Conservation (phyloP, 1,139 yeast species). For the Debaryomyces sp. region DNA sequence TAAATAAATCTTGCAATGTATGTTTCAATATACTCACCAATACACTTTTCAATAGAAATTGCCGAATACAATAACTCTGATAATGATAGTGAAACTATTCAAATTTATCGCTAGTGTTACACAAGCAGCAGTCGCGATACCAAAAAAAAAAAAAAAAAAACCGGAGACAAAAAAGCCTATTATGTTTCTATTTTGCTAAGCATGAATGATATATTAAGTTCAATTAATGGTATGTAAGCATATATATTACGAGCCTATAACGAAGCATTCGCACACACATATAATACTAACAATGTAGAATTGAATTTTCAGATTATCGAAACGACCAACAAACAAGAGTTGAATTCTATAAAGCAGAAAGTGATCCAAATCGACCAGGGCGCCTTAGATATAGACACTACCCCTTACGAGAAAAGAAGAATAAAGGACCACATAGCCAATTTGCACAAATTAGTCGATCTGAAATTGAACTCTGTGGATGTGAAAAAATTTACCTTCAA, state of each 20-base stretch:
- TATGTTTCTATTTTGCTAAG: background rate
- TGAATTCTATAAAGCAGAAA: conserved; percentile 5
- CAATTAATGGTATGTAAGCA: background rate
- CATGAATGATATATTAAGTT: background rate
- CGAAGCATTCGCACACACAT: too few relatives aligned
- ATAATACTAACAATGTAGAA: background rate
- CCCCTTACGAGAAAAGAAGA: conserved; percentile 19
- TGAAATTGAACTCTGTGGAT: conserved; percentile 19
- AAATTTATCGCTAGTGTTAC: too few relatives aligned
- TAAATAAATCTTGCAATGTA: too few relatives aligned
- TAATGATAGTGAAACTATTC: background rate
- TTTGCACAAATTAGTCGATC: conserved; percentile 22
- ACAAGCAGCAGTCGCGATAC: background rate
- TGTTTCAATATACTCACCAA: background rate
- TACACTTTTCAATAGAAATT: too few relatives aligned
- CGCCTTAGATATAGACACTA: conserved; percentile 9
- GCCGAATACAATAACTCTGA: background rate
- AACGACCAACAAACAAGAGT: conserved; percentile 1
- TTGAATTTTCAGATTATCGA: conserved; percentile 2
- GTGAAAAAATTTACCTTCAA: conserved; percentile 24
- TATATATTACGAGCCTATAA: background rate
- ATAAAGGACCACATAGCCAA: conserved; percentile 17
- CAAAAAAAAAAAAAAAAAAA: too few relatives aligned
- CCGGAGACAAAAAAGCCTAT: background rate
- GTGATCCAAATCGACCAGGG: conserved; percentile 7